Percentiles rank a stretch among this genome's conserved stretches.
Conservation (phyloP, 208 protist genomes). For the Leishmania major region DNA sequence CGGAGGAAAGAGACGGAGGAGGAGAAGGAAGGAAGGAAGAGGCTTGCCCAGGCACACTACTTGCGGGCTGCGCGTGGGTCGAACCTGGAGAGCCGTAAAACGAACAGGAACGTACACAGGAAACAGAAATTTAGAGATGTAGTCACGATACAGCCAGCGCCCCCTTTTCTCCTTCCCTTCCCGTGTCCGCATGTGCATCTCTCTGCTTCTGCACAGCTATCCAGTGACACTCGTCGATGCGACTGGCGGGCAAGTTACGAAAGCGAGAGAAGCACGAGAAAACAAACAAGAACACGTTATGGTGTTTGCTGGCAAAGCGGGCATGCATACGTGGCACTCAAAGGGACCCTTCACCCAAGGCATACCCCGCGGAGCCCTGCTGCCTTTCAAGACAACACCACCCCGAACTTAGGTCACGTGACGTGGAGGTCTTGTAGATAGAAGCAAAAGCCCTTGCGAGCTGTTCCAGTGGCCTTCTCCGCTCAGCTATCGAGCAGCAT, state of each 20-base stretch:
- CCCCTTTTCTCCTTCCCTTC: background rate
- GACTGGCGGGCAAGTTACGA: background rate
- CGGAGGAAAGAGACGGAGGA: background rate
- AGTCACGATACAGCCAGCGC: background rate
- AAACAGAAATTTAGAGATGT: background rate
- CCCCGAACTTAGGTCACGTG: background rate
- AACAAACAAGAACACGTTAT: background rate
- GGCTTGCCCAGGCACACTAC: background rate
- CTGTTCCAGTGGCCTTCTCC: background rate
- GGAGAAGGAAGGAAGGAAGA: background rate
- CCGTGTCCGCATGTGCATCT: background rate
- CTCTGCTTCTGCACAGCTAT: background rate
- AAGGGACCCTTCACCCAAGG: background rate
- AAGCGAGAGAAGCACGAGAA: background rate
- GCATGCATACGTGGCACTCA: background rate
- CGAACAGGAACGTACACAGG: background rate
- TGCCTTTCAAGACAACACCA: background rate
- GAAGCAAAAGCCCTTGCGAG: background rate
- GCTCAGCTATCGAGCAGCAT: background rate
- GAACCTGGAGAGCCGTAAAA: background rate
- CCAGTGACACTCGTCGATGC: background rate
- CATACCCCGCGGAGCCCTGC: background rate
- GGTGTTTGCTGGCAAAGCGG: background rate
- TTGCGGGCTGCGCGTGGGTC: background rate
- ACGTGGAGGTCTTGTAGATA: background rate